Evolutionary conservation across 1,284 basidiomycete species (phyloP).

Genomic region (Malassezia psittaci): DNA sequence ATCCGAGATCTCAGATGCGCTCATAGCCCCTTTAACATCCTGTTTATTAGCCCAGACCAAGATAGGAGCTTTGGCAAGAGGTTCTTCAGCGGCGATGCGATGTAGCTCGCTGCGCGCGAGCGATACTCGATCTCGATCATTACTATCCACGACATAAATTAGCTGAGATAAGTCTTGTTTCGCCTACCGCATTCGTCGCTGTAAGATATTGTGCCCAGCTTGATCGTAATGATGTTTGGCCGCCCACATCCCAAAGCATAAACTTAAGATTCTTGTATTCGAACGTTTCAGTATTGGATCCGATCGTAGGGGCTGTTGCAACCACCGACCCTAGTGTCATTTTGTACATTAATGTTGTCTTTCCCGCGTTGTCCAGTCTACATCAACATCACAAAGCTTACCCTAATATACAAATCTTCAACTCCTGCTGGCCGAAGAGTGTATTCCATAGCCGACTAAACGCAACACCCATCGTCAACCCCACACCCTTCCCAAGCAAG

Average conservation of each 20-base stretch:
- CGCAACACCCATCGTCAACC: conserved; percentile 36
- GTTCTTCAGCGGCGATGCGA: conserved; percentile 46
- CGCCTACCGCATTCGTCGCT: conserved; percentile 47
- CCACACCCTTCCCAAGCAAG: background rate
- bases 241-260: conserved; percentile 52
- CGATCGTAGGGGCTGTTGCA: conserved; percentile 52
- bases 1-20: conserved; percentile 52
- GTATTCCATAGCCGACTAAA: conserved; percentile 49
- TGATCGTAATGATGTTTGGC: conserved; percentile 50
- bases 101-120: conserved; percentile 51
- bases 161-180: conserved; percentile 20
- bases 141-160: conserved; percentile 53
- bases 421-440: conserved; percentile 51
- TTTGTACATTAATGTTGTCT: conserved; percentile 52
- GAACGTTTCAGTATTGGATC: conserved; percentile 48
- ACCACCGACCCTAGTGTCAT: conserved; percentile 53
- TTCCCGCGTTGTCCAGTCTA: conserved; percentile 50
- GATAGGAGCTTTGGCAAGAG: conserved; percentile 49
- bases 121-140: conserved; percentile 50
- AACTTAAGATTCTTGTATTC: conserved; percentile 53
- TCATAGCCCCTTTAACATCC: conserved; percentile 49
- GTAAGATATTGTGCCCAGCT: conserved; percentile 51
- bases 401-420: conserved; percentile 49
- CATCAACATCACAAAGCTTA: conserved; percentile 15
- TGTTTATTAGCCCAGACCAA: conserved; percentile 54